These are phyloP conservation scores for Amanita polypyramis DNA, from an alignment of 768 basidiomycete genomes.

Conservation along the genomic window DNA sequence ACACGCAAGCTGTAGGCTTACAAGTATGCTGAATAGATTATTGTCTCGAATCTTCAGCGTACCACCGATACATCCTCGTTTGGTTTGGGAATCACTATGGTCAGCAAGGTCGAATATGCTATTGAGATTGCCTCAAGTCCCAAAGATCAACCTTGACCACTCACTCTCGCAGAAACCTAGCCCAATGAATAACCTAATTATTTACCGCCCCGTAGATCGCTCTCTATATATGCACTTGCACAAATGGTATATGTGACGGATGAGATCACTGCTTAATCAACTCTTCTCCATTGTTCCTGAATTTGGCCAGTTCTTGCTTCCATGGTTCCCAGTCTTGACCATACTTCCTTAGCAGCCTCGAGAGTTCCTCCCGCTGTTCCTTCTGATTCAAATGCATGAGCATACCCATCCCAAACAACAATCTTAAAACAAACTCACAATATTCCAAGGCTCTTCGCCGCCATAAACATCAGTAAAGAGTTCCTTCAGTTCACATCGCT, in stretches of 20 bases:
- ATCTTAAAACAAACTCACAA: conserved; percentile 39
- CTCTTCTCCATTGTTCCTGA: conserved; percentile 63
- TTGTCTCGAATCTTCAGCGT: background rate
- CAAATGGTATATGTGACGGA: background rate
- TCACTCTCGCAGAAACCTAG: too few relatives aligned
- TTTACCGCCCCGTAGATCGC: background rate
- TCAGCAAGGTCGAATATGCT: too few relatives aligned
- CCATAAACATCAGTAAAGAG: conserved; percentile 85
- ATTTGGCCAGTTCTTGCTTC: conserved; percentile 67
- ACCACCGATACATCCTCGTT: background rate
- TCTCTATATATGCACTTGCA: background rate
- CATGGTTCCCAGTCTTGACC: conserved; percentile 83
- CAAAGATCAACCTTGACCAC: too few relatives aligned
- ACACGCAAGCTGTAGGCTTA: conserved; percentile 54
- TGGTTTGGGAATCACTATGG: background rate
- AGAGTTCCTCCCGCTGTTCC: conserved; percentile 78
- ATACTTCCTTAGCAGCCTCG: conserved; percentile 69
- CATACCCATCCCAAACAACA: background rate
- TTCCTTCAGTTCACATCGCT: conserved; percentile 61
- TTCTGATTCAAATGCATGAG: conserved; percentile 30
- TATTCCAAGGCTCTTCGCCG: conserved; percentile 75
- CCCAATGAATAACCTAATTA: too few relatives aligned
- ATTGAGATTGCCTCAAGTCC: too few relatives aligned
- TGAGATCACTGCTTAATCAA: conserved; percentile 18
- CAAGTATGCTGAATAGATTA: conserved; percentile 16